Base-by-base conservation (phyloP, 208 protist species). In the Crithidia brevicula region DNA sequence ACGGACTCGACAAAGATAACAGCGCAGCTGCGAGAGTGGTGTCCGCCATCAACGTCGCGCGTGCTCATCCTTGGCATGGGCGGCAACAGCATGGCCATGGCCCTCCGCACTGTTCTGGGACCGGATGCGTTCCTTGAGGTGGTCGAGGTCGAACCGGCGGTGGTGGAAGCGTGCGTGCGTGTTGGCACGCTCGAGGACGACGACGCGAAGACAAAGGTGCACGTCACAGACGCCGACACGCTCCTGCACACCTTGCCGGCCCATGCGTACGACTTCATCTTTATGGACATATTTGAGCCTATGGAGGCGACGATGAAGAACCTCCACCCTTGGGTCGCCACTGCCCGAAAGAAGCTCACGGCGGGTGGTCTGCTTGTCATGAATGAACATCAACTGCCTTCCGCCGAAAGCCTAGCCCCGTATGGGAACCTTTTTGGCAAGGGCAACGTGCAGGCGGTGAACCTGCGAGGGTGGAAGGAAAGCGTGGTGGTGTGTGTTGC, bases 261-360 rank as follows among this genome's bases (percentile, higher is more conserved):
- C 15, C 22, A 38, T 28, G 36, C 43, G 20, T 91, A 78, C 43
- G 80, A 85, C 46, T 77, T 91, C 38, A 77, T 89, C 30, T 91
- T 88, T 42, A 89, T 94, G 88, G 88, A 94, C 68, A 74, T 89
- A 11, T 94, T 94, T 65, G 88, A 94, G 49, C 88, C 88, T 1
- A 31, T 88, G 47, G 58, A 58, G 18, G 88, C 74, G 4, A 77
- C 65, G 0, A 91, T 94, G 88, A 57, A 85, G 22, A 88, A 81
- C n/a, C 57, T 91, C 31, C 51, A 79, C 36, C 64, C 60, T 46
- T 82, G 71, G 54, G 73, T 79, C 20, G n/a, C 45, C 27, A 51
- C 60, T 13, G 53, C 69, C 38, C 43, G 46, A 7, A 28, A 40
- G 42, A 78, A 76, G 42, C 74, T 94, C 9, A 45, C 30, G 16